Evolutionary conservation across 192 early-diverging fungal genomes (phyloP), one percentile per base, ranked within the genome.

Genomic region (Coemansia umbellata): DNA sequence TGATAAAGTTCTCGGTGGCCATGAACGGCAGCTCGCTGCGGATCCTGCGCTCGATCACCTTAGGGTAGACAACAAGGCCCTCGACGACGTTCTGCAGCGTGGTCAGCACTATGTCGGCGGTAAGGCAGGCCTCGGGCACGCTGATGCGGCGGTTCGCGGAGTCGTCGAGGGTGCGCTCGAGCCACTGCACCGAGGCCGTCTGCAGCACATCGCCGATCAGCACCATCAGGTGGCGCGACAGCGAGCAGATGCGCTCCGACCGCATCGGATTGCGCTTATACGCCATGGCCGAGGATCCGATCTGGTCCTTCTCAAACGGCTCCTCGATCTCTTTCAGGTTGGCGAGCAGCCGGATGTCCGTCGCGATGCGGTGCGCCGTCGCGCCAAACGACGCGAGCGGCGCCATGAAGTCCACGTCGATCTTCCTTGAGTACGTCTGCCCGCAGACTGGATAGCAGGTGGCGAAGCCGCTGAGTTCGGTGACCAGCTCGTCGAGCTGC

Each of bases 231-330:
- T 98, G 96, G 50, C 96, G 92, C 4, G 92, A 76, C 48, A 98
- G 81, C 47, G 91, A 89, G 81, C 96, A 98, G 14, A 95, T 91
- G 60, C 96, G 89, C 69, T 98, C 96, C 60, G 87, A 93, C 31
- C 94, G 87, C 96, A 98, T 98, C 21, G 96, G 96, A 83, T 98
- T 98, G 57, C 96, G 89, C 89, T 98, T 98, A 81, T 98, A 98
- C 52, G 96, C 96, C 96, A 98, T 98, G 52, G 96, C 96, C 22
- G 91, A 93, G 23, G 88, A 91, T 6, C 95, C 95, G 52, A 98
- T 98, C 78, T 98, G 96, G 76, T 98, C 92, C 81, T 93, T 94
- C 78, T 98, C 96, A 50, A 98, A 98, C 19, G 96, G 96, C 72
- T 98, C 96, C 76, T 98, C 96, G 36, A 98, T 82, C 63, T 98